Base-by-base conservation (phyloP, 306 rosid genomes). In the Lotus japonicus region DNA sequence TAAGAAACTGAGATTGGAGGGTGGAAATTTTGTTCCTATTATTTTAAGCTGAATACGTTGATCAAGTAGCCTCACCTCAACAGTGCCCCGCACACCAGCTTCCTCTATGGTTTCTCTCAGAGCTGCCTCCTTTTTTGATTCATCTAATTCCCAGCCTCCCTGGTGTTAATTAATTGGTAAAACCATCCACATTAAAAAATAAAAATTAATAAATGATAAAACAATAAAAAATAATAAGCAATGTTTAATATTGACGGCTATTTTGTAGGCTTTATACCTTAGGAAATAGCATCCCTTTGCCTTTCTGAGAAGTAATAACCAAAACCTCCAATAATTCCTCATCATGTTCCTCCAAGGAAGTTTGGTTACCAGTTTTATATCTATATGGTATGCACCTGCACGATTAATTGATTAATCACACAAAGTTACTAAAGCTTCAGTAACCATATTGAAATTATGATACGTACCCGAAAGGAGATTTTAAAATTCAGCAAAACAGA, bases 101-200 rank as follows among this genome's bases (percentile, higher is more conserved):
- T 91, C 97, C 67, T 91, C 97, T 9, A 88, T 42, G 49, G 96
- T 84, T 71, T 91, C 97, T 58, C 97, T 55, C 7, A 69, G 36
- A 54, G 97, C 97, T 19, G 97, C 97, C 78, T 85, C 92, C 79
- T 79, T 87, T 77, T 81, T 86, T 9, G 96, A 84, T 80, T 91
- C 97, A 31, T 91, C 97, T 11, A 62, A 17, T 72, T 91, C 97
- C 97, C 97, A 91, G 0, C 97, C 97, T 57, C 97, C 97, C 97
- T 91, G 78, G 36, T 48, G 14, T 58, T 66, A 9, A 9, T 9
- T n/a, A n/a, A n/a, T n/a, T 26, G 53, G 14, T 73, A 53, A 54
- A 72, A 17, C n/a, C 51, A 0, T 0, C 11, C 8, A 65, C 63
- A 63, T 11, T 16, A 71, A 16, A 43, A 5, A 35, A 2, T 9